phyloP scores from a whole-genome alignment of 2,329 filamentous ascomycete genomes.

The Blumeria hordei region DNA sequence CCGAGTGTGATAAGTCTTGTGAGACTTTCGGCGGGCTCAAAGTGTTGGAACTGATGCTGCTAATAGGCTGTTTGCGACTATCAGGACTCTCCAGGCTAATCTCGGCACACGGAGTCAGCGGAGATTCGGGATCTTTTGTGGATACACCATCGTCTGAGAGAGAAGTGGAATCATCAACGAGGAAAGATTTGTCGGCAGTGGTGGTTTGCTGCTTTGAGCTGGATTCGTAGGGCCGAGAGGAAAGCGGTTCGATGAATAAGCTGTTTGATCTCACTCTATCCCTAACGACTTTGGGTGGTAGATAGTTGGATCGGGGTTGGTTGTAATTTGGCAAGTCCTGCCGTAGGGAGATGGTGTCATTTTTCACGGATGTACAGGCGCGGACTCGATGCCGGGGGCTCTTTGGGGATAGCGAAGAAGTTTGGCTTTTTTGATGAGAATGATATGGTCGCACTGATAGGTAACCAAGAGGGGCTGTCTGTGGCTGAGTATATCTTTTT shows the following conservation, averaged over 20 bases:
- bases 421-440: background rate
- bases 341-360: no score
- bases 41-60: constrained; percentile 5
- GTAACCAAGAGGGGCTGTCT: no score
- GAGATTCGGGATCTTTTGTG: constrained; percentile 30
- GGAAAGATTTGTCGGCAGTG: constrained; percentile 30
- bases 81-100: background rate
- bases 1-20: constrained; percentile 16
- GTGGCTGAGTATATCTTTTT: constrained; percentile 14
- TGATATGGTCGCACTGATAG: no score
- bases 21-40: constrained; percentile 15
- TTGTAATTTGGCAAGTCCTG: no score
- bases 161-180: constrained; percentile 32
- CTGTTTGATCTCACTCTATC: no score
- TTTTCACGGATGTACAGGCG: no score
- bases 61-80: background rate
- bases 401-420: constrained; percentile 37
- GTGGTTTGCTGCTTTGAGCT: constrained; percentile 8
- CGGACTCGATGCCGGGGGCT: constrained; percentile 72
- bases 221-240: background rate
- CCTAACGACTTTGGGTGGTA: no score
- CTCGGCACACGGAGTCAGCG: constrained; percentile 13
- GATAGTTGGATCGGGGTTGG: no score
- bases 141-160: constrained; percentile 30
- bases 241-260: no score